Percentiles rank a stretch among this genome's conserved stretches.
Conservation (phyloP, 2,329 filamentous ascomycete species). For the Alternaria burnsii region DNA sequence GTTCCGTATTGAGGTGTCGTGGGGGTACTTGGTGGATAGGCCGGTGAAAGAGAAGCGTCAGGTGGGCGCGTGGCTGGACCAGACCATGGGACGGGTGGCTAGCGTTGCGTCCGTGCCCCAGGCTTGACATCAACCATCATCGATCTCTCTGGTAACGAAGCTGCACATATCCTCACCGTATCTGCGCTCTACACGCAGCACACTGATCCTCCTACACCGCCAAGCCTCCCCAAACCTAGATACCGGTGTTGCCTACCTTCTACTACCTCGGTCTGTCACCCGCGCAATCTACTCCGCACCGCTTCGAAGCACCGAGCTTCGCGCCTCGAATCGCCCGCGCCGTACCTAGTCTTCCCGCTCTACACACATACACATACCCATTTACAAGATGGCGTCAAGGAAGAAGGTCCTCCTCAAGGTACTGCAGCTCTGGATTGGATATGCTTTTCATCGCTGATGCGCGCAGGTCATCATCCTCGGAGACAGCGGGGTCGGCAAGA, state of each 20-base stretch:
- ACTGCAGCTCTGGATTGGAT: constrained; percentile 31
- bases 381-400: constrained; percentile 44
- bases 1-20: neutral
- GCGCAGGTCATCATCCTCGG: constrained; percentile 95
- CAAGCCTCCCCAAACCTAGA: neutral
- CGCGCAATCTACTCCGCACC: constrained; percentile 8
- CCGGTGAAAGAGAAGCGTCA: constrained; percentile 13
- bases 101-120: constrained; percentile 13
- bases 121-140: constrained; percentile 20
- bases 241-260: neutral
- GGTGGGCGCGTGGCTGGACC: constrained; percentile 12
- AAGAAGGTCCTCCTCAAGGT: constrained; percentile 95
- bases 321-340: constrained; percentile 13
- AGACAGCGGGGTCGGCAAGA: constrained; percentile 99
- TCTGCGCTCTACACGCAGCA: constrained; percentile 6
- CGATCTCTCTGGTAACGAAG: constrained; percentile 12
- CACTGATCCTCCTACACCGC: neutral
- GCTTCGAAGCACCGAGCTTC: constrained; percentile 13
- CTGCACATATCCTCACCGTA: constrained; percentile 15
- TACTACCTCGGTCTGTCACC: neutral
- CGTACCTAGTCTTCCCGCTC: constrained; percentile 7
- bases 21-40: neutral
- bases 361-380: constrained; percentile 11
- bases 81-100: constrained; percentile 10
- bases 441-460: constrained; percentile 22